Percentiles rank a stretch among this genome's conserved stretches.
Conservation (phyloP, 2,329 filamentous ascomycete genomes). For the Diplodia corticola region DNA sequence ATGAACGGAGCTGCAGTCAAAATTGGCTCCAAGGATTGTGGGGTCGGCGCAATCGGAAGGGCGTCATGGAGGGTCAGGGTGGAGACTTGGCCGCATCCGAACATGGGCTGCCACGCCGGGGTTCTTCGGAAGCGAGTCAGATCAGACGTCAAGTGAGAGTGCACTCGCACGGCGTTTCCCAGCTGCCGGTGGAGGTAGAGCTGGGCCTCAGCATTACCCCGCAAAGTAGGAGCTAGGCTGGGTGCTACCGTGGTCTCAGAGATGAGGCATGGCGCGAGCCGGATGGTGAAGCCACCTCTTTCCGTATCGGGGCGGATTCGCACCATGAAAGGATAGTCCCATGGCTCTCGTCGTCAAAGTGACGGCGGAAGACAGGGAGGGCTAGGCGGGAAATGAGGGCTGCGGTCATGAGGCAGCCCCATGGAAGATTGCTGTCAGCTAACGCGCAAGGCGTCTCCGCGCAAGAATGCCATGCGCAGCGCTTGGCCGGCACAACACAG, state of each 20-base stretch:
- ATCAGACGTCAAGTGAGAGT: background rate
- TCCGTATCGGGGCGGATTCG: background rate
- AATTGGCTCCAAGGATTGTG: conserved; percentile 16
- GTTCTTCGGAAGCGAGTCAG: conserved; percentile 5
- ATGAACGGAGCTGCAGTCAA: background rate
- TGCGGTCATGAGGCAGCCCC: conserved; percentile 2
- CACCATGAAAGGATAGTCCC: background rate
- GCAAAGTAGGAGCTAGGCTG: background rate
- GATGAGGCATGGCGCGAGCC: background rate
- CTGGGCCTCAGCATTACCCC: background rate
- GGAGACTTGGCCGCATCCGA: conserved; percentile 16
- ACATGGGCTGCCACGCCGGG: conserved; percentile 3
- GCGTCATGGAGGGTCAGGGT: conserved; percentile 10
- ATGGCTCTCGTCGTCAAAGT: conserved; percentile 8
- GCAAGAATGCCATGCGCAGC: conserved; percentile 29
- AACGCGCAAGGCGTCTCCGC: conserved; percentile 46
- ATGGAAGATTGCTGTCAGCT: conserved; percentile 15
- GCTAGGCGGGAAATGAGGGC: background rate
- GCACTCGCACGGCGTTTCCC: too few relatives aligned
- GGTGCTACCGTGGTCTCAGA: background rate
- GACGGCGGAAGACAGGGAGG: conserved; percentile 4
- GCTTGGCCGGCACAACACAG: conserved; percentile 63
- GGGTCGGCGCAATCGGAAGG: background rate
- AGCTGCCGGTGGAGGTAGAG: background rate
- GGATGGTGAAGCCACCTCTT: background rate